phyloP scores from a whole-genome alignment of 2,329 filamentous ascomycete species.

The Talaromyces piceae region DNA sequence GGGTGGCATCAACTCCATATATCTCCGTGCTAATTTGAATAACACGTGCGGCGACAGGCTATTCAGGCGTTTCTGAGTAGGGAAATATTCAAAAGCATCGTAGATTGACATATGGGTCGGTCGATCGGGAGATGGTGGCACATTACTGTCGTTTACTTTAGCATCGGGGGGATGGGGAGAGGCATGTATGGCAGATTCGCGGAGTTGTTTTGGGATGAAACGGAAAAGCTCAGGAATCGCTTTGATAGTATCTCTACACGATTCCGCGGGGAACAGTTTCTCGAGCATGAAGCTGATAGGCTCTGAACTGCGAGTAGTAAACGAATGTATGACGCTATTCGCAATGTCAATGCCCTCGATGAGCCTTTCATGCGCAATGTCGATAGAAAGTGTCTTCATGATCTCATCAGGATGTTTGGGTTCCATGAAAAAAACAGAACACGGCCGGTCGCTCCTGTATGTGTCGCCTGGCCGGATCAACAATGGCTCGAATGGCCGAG shows the following conservation, averaged over 20 bases:
- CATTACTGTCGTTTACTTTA: not conserved
- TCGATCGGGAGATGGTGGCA: not conserved
- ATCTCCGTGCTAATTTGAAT: constrained; percentile 3
- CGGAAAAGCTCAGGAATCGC: constrained; percentile 24
- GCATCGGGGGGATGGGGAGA: not conserved
- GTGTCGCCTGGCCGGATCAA: constrained; percentile 53
- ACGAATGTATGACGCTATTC: constrained; percentile 19
- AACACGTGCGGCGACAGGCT: not conserved
- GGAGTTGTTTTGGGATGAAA: constrained; percentile 8
- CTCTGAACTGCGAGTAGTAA: constrained; percentile 19
- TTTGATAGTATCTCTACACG: constrained; percentile 24
- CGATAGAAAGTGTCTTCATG: constrained; percentile 3
- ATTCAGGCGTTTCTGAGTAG: constrained; percentile 2
- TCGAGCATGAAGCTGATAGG: constrained; percentile 22
- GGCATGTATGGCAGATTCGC: not conserved
- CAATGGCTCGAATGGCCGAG: constrained; percentile 63
- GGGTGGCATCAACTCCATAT: not conserved
- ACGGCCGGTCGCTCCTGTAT: constrained; percentile 47
- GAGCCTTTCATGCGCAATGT: constrained; percentile 3
- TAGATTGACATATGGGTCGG: not conserved
- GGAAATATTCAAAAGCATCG: constrained; percentile 8
- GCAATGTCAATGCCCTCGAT: constrained; percentile 18
- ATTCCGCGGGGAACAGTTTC: constrained; percentile 23
- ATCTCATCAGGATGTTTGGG: constrained; percentile 17
- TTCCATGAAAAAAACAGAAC: constrained; percentile 29